Percentiles rank a stretch among this genome's conserved stretches.
Conservation (phyloP, 768 basidiomycete species). For the Omphalotus guepiniiformis region DNA sequence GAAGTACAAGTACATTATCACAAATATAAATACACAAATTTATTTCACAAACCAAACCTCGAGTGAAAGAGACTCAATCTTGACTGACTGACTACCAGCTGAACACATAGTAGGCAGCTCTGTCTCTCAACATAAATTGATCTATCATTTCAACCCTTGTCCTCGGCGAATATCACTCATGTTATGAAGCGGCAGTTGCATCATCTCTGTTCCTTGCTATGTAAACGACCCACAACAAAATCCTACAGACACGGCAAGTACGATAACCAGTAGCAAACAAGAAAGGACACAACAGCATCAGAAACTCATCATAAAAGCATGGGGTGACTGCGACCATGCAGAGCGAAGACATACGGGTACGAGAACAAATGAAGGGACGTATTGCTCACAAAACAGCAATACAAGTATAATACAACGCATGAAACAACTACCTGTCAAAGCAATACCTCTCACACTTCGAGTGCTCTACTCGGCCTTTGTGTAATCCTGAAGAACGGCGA, state of each 20-base stretch:
- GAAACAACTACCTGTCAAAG: neutral
- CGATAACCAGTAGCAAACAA: conserved; percentile 20
- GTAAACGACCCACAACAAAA: conserved; percentile 53
- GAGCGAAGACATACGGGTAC: conserved; percentile 47
- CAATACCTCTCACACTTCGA: no score
- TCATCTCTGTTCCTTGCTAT: conserved; percentile 54
- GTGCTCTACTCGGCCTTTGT: conserved; percentile 37
- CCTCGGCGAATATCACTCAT: conserved; percentile 8
- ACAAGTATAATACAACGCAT: conserved; percentile 1
- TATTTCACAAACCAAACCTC: no score
- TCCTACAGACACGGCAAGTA: conserved; percentile 30
- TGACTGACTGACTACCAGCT: no score
- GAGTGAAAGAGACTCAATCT: no score
- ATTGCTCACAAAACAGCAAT: conserved; percentile 22
- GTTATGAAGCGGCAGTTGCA: conserved; percentile 41
- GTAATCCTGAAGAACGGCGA: conserved; percentile 86
- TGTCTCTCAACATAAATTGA: no score
- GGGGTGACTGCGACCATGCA: conserved; percentile 6
- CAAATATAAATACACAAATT: no score
- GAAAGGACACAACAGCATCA: conserved; percentile 23
- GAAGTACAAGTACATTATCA: no score
- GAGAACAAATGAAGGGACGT: conserved; percentile 22
- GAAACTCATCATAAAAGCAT: conserved; percentile 5
- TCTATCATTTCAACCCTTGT: no score
- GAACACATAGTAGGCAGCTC: no score